These are phyloP conservation scores for Hypoxylon sp. DNA, from an alignment of 2,329 filamentous ascomycete species.

Conservation along the genomic window DNA sequence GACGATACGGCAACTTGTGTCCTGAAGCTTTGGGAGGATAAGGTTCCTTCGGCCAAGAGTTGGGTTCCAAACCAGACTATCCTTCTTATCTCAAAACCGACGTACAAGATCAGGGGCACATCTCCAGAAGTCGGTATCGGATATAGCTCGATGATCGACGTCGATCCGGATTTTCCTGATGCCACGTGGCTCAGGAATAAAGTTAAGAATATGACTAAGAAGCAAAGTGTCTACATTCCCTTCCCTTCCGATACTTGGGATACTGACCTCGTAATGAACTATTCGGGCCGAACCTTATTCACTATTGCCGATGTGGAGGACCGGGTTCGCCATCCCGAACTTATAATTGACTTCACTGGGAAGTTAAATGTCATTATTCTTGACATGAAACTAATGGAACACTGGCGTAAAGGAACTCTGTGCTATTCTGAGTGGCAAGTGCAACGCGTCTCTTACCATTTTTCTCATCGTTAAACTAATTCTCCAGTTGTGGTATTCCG, in stretches of 20 bases:
- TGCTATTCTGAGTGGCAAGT: constrained; percentile 61
- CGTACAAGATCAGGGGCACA: constrained; percentile 32
- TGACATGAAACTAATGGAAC: constrained; percentile 52
- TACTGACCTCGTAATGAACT: constrained; percentile 53
- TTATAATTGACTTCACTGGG: constrained; percentile 56
- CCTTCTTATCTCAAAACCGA: constrained; percentile 65
- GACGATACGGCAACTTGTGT: constrained; percentile 69
- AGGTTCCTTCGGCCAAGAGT: constrained; percentile 59
- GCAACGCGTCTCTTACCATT: not conserved
- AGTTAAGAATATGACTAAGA: constrained; percentile 63
- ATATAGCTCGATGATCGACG: constrained; percentile 65
- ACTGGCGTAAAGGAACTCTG: constrained; percentile 54
- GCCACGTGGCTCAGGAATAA: constrained; percentile 67
- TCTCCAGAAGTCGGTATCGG: constrained; percentile 52
- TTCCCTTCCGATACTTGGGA: constrained; percentile 62
- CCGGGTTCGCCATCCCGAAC: constrained; percentile 55
- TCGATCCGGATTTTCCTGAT: constrained; percentile 69
- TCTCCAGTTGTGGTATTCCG: constrained; percentile 65
- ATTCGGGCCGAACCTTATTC: constrained; percentile 56
- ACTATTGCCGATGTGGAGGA: constrained; percentile 62
- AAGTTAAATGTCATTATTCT: constrained; percentile 57
- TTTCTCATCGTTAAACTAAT: not conserved
- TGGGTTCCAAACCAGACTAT: constrained; percentile 66
- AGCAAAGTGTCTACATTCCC: constrained; percentile 64
- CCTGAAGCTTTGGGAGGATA: constrained; percentile 69